Base-by-base conservation (phyloP, 768 basidiomycete genomes). In the Leccinum disarticulatum region DNA sequence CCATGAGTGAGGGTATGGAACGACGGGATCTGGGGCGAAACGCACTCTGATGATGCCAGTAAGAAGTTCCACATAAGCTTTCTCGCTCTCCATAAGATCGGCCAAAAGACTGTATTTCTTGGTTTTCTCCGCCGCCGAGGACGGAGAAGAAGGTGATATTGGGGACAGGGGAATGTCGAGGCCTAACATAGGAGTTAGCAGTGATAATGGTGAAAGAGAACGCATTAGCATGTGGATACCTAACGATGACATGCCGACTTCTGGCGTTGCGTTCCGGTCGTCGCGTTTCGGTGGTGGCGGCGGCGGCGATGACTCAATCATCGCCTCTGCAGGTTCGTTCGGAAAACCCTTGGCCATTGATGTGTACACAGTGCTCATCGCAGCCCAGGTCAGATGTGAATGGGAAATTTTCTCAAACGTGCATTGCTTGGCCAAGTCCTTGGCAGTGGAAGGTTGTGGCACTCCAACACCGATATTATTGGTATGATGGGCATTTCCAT, bases 1-100 rank as follows among this genome's bases (percentile, higher is more conserved):
- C 14, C 52, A 59, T 69, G 57, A 62, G 65, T 30, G 47, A 57
- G 41, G 31, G 46, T 30, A 48, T 38, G 33, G 30, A 46, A 50
- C 28, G 36, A 51, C 61, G 25, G 57, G 58, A 35, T 25, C 38
- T 41, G 46, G 43, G 17, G 47, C 43, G 30, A 70, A 46, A 77
- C 92, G 59, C 71, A 95, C 96, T 70, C 95, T 85, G 65, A 99
- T 97, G 68, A 98, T 84, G 46, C 88, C 88, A 11, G 93, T 88
- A 38, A 99, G 77, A 64, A 92, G 83, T 47, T 96, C 94, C 13
- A 98, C 95, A 77, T 96, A 99, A 27, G 80, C 67, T 76, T 88
- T 93, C 77, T 99, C 97, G 22, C 91, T 95, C 69, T 95, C 92
- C 58, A 98, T 88, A 61, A 99, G 87, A 77, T 99, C 96, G 7